These are phyloP conservation scores for Fusarium buxicola DNA, from an alignment of 2,329 filamentous ascomycete genomes.

Conservation along the genomic window DNA sequence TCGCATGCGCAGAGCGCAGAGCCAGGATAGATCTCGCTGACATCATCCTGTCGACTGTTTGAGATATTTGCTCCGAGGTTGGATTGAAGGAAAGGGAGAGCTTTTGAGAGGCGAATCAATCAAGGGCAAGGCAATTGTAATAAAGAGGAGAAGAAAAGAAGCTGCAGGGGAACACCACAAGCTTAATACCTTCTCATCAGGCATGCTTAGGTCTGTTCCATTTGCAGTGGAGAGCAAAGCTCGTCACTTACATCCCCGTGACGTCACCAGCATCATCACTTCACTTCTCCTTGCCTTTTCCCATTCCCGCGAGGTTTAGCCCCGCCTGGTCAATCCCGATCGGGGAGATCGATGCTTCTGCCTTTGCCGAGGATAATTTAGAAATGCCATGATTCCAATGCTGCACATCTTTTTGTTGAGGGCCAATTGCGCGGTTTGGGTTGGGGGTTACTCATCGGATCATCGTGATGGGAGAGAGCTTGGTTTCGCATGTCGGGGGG, in stretches of 20 bases:
- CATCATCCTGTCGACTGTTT: constrained; percentile 34
- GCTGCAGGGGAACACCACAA: constrained; percentile 10
- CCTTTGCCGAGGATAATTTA: constrained; percentile 28
- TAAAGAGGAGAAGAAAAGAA: background rate
- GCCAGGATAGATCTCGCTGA: constrained; percentile 39
- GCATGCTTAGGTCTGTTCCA: constrained; percentile 13
- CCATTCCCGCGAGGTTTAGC: constrained; percentile 24
- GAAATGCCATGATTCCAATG: constrained; percentile 11
- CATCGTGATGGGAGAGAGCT: constrained; percentile 6
- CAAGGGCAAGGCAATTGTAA: background rate
- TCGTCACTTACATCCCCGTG: constrained; percentile 17
- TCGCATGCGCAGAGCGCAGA: constrained; percentile 38
- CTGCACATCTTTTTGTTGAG: background rate
- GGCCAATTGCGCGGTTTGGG: constrained; percentile 14
- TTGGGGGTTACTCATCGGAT: constrained; percentile 10
- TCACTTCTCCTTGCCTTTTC: constrained; percentile 1
- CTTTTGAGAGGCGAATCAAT: background rate
- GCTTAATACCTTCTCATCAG: constrained; percentile 29
- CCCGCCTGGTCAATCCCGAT: constrained; percentile 18
- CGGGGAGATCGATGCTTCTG: constrained; percentile 5
- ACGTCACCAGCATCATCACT: constrained; percentile 41
- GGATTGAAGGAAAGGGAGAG: background rate
- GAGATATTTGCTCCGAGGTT: background rate
- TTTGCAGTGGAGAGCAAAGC: constrained; percentile 24
- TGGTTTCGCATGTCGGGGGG: constrained; percentile 1